A percentile compares a stretch with the other conserved stretches of the same genome.
These are phyloP conservation scores for Nannizziopsis barbatae DNA, from an alignment of 2,329 filamentous ascomycete genomes.

Conservation along the genomic window DNA sequence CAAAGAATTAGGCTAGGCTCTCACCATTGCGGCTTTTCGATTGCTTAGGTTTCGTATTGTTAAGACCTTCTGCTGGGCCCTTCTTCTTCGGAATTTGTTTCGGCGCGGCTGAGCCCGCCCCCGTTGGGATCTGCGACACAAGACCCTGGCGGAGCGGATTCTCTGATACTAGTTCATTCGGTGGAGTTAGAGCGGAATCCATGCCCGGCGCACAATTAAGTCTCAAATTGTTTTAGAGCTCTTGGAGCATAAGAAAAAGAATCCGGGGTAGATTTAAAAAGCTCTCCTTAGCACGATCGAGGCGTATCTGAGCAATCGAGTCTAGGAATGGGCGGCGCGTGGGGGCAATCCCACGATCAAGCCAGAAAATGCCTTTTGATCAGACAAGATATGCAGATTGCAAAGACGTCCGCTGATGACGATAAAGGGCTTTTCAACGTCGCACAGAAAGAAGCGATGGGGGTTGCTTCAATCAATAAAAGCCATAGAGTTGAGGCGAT, in stretches of 20 bases:
- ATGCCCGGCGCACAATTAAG: slow-evolving; percentile 29
- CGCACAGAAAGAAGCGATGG: no score
- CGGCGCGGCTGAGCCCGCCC: not conserved
- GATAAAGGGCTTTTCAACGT: no score
- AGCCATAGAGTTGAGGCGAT: no score
- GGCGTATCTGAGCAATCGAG: no score
- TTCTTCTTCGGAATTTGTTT: not conserved
- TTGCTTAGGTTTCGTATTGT: slow-evolving; percentile 52
- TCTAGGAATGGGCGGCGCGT: no score
- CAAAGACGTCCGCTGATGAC: no score
- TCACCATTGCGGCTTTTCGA: slow-evolving; percentile 66
- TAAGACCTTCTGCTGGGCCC: not conserved
- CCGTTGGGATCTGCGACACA: not conserved
- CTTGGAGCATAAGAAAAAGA: not conserved
- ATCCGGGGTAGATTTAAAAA: not conserved
- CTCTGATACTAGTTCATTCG: not conserved
- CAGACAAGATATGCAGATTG: no score
- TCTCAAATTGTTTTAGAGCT: not conserved
- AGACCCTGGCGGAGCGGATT: no score
- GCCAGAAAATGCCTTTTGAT: no score
- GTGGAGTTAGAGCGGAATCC: slow-evolving; percentile 46
- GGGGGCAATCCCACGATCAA: no score
- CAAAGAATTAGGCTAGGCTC: slow-evolving; percentile 19
- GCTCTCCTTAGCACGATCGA: not conserved
- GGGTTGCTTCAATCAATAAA: no score